Evolutionary conservation across 1,284 basidiomycete species (phyloP), one percentile per base, ranked within the genome.

Genomic region (Cystobasidium slooffiae): DNA sequence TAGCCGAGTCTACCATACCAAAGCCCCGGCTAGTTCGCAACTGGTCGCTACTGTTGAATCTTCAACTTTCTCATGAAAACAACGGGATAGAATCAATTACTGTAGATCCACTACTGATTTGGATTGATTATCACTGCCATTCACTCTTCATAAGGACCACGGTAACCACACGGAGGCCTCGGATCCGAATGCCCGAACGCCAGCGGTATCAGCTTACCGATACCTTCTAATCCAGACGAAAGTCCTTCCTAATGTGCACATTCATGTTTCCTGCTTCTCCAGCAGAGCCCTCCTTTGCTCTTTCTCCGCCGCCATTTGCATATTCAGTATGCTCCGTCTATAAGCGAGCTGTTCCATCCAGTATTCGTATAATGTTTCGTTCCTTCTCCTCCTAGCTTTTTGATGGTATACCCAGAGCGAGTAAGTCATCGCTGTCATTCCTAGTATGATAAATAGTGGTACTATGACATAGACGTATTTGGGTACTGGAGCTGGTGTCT

Each of bases 401-500:
- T 64, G 47, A 46, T 72, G 59, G n/a, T 41, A 63, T 39, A 14
- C 10, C 69, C 47, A 72, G 47, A 64, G 59, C 20, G 44, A 58
- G 20, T 20, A 49, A 16, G 69, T 65, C 31, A 74, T 61, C 4
- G 43, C 67, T 1, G 62, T 58, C 47, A 74, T 51, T 9, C 90
- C 87, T 75, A 86, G 87, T 64, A 91, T 83, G 75, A 93, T 91
- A 66, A 88, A 88, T 37, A 92, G 77, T 3, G 85, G 89, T n/a
- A 92, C 88, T 46, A 92, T 80, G 37, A 87, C 84, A 80, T 92
- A 93, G 4, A 92, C 88, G 87, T 88, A 92, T 16, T 83, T 80
- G 4, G 86, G 84, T 56, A 92, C 87, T 72, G 89, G 86, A 55
- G 86, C 85, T n/a, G 90, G 88, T 6, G 86, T 84, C 66, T 89